Evolutionary conservation across 306 rosid genomes (phyloP).

Genomic region (Cicer cuneatum): DNA sequence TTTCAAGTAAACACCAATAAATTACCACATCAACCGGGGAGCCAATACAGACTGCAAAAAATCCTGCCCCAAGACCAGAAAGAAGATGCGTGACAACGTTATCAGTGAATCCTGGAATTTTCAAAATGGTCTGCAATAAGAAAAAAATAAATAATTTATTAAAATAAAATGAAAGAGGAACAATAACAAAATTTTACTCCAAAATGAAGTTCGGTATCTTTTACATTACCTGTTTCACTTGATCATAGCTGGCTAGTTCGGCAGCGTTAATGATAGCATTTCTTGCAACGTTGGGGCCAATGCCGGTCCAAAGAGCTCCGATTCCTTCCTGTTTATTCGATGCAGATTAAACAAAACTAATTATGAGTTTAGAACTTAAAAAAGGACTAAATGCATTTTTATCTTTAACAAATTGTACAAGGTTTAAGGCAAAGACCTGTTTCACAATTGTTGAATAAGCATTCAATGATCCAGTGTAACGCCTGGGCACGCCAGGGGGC

Average conservation of each 20-base stretch:
- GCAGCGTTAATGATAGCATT: slow-evolving; percentile 97
- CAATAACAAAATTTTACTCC: slow-evolving; percentile 10
- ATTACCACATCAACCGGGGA: slow-evolving; percentile 99
- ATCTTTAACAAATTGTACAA: slow-evolving; percentile 20
- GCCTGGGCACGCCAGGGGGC: slow-evolving; percentile 86
- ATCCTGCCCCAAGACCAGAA: slow-evolving; percentile 96
- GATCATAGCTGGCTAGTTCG: slow-evolving; percentile 96
- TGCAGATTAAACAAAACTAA: slow-evolving; percentile 29
- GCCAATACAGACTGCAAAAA: slow-evolving; percentile 94
- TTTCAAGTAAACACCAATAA: not conserved
- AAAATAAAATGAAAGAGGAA: not conserved
- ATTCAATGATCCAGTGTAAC: slow-evolving; percentile 89
- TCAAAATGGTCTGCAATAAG: slow-evolving; percentile 80
- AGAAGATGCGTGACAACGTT: slow-evolving; percentile 86
- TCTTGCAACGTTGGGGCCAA: slow-evolving; percentile 95
- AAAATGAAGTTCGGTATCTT: slow-evolving; percentile 26
- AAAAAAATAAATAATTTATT: not conserved
- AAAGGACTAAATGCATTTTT: slow-evolving; percentile 1
- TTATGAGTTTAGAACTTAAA: slow-evolving; percentile 8
- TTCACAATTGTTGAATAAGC: slow-evolving; percentile 91
- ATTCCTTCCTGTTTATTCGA: slow-evolving; percentile 73
- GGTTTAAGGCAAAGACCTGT: slow-evolving; percentile 63
- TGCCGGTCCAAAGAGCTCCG: slow-evolving; percentile 92
- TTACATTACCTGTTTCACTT: slow-evolving; percentile 80
- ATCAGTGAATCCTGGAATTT: slow-evolving; percentile 93